A percentile compares a stretch with the other conserved stretches of the same genome.
Evolutionary conservation across 2,329 filamentous ascomycete species (phyloP).

Genomic region (Clonostachys rhizophaga): DNA sequence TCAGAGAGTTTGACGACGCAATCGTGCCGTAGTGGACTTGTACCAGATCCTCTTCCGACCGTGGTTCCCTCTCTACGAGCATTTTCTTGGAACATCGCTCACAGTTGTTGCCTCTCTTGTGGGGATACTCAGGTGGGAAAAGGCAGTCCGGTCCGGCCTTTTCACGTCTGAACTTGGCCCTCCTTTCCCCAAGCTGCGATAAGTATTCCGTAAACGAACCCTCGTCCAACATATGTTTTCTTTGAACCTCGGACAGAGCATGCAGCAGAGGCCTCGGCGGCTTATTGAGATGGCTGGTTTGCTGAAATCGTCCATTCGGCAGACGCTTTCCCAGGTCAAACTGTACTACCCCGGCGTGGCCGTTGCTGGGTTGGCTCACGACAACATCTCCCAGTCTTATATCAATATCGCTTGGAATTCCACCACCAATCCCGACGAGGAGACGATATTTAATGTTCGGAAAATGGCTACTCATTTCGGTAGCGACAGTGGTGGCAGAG

Average conservation of each 20-base stretch:
- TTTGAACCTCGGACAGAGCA: neutral
- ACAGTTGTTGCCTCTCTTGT: neutral
- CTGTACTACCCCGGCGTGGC: constrained; percentile 1
- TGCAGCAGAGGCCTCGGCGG: neutral
- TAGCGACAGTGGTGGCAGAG: constrained; percentile 15
- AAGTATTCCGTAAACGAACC: neutral
- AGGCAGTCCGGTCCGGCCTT: neutral
- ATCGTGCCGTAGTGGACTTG: constrained; percentile 10
- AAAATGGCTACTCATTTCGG: constrained; percentile 17
- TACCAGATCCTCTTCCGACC: neutral
- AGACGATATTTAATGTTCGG: constrained; percentile 16
- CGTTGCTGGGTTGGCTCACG: constrained; percentile 8
- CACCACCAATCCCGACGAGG: constrained; percentile 24
- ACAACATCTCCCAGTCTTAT: constrained; percentile 31
- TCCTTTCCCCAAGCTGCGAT: neutral
- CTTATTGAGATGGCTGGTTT: neutral
- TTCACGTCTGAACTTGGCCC: neutral
- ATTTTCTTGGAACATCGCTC: neutral
- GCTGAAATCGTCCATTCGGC: constrained; percentile 2
- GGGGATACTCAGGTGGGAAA: neutral
- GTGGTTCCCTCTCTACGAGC: neutral
- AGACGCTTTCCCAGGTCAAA: constrained; percentile 8
- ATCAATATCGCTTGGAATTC: constrained; percentile 21
- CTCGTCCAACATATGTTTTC: neutral
- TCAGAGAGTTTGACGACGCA: constrained; percentile 6